These are phyloP conservation scores for Lophium mytilinum DNA, from an alignment of 495 filamentous ascomycete genomes.

Conservation along the genomic window DNA sequence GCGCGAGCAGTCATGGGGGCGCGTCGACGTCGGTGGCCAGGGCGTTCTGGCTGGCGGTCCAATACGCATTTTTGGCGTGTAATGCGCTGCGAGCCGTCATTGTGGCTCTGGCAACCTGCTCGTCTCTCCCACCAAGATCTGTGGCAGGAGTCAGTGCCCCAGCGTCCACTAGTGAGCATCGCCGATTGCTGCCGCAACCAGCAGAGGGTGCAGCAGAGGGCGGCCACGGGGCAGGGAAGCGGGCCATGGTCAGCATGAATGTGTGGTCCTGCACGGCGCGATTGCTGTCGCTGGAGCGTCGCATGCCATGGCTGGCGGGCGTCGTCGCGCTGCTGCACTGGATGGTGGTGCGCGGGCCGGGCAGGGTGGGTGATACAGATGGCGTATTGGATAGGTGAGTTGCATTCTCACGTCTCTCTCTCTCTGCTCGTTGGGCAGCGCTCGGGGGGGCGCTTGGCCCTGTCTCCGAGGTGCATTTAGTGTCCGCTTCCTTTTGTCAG, in stretches of 20 bases:
- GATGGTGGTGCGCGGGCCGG: conserved; percentile 60
- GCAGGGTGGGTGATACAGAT: conserved; percentile 62
- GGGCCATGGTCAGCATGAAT: conserved; percentile 67
- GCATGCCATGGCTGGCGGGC: conserved; percentile 83
- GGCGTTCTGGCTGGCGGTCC: conserved; percentile 62
- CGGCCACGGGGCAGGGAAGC: conserved; percentile 37
- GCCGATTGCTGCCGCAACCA: conserved; percentile 19
- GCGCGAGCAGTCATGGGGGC: conserved; percentile 3
- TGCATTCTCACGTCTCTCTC: conserved; percentile 6
- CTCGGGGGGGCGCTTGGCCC: not conserved
- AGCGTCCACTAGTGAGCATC: conserved; percentile 16
- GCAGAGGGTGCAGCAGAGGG: conserved; percentile 1
- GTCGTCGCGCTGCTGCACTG: conserved; percentile 64
- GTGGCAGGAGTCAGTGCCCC: conserved; percentile 19
- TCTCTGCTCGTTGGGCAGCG: conserved; percentile 24
- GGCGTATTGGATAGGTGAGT: conserved; percentile 87
- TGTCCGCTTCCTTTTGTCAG: conserved; percentile 1
- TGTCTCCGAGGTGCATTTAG: conserved; percentile 23
- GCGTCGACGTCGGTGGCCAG: conserved; percentile 29
- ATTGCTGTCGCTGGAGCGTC: conserved; percentile 58
- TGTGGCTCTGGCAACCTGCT: conserved; percentile 42
- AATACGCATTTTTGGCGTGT: conserved; percentile 58
- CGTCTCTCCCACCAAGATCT: conserved; percentile 44
- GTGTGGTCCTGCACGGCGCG: conserved; percentile 61
- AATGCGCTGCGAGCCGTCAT: conserved; percentile 57